A percentile compares a stretch with the other conserved stretches of the same genome.
phyloP scores from a whole-genome alignment of 179 eudicot species.

The Silene coronaria region DNA sequence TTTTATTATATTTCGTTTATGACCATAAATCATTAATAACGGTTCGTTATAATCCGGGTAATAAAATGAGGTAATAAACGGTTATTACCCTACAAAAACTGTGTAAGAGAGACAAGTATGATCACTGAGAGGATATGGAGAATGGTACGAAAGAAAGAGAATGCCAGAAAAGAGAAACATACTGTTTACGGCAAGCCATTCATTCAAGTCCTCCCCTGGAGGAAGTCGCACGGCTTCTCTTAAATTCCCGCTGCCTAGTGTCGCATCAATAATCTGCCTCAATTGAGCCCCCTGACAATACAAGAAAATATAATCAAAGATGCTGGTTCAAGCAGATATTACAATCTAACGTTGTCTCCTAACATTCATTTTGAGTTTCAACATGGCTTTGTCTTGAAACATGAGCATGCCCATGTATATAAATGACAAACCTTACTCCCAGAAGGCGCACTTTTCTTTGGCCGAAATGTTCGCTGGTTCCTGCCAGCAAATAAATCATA shows the following conservation, averaged over 20 bases:
- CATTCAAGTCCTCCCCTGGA: conserved; percentile 94
- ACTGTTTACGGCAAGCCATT: conserved; percentile 99
- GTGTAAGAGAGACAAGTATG: background rate
- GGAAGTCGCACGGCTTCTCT: conserved; percentile 98
- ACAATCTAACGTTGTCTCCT: background rate
- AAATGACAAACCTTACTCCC: conserved; percentile 70
- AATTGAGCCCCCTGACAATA: conserved; percentile 80
- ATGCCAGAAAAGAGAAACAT: conserved; percentile 15
- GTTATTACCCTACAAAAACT: too few species aligned
- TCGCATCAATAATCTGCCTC: conserved; percentile 91
- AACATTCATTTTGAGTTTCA: conserved; percentile 2
- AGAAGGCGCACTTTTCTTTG: conserved; percentile 93
- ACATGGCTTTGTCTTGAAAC: conserved; percentile 1
- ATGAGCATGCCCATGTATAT: conserved; percentile 2
- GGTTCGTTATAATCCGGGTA: too few species aligned
- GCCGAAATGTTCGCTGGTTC: conserved; percentile 91
- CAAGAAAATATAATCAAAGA: conserved; percentile 6
- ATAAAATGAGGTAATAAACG: too few species aligned
- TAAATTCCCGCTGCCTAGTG: conserved; percentile 90
- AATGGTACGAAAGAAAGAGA: conserved; percentile 23
- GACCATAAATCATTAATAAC: too few species aligned
- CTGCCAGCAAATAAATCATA: conserved; percentile 38
- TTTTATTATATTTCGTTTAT: too few species aligned
- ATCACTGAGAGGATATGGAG: conserved; percentile 4
- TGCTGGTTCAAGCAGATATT: background rate